A percentile compares a stretch with the other conserved stretches of the same genome.
phyloP scores from a whole-genome alignment of 2,329 filamentous ascomycete genomes.

The Aureobasidium vineae region DNA sequence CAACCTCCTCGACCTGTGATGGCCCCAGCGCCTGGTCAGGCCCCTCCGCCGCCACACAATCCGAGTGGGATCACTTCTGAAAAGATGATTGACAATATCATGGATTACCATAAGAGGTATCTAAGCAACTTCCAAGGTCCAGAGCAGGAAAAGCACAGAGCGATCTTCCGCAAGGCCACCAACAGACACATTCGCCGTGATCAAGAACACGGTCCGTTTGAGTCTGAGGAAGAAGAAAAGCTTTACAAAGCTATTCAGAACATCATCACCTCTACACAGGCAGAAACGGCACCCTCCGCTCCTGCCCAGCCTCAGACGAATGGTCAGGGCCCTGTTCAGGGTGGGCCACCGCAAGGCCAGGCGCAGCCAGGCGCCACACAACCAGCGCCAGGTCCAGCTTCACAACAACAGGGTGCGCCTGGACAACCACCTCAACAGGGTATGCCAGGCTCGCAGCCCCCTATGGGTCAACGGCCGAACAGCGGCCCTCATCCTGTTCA shows the following conservation, averaged over 20 bases:
- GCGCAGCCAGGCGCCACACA: constrained; percentile 5
- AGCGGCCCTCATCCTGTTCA: background rate
- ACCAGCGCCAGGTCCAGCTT: background rate
- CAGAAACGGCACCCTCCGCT: constrained; percentile 19
- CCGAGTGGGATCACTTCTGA: constrained; percentile 28
- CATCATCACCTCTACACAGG: constrained; percentile 27
- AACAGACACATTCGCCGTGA: constrained; percentile 28
- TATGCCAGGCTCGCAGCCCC: background rate
- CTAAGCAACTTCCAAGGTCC: constrained; percentile 27
- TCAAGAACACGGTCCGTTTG: constrained; percentile 27
- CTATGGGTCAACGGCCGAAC: background rate
- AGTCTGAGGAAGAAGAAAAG: constrained; percentile 28
- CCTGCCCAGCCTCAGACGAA: constrained; percentile 9
- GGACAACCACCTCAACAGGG: constrained; percentile 13
- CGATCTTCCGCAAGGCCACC: constrained; percentile 29
- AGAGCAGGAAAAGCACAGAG: constrained; percentile 28
- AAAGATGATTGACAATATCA: constrained; percentile 30
- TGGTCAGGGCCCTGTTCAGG: background rate
- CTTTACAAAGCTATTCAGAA: constrained; percentile 27
- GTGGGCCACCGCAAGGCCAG: constrained; percentile 6
- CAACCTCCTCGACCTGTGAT: constrained; percentile 21
- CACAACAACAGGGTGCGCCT: background rate
- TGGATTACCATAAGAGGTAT: constrained; percentile 29
- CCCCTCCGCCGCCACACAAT: constrained; percentile 23
- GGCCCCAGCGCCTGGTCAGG: constrained; percentile 4